phyloP scores from a whole-genome alignment of 2,329 filamentous ascomycete genomes.

The Cladophialophora immunda region DNA sequence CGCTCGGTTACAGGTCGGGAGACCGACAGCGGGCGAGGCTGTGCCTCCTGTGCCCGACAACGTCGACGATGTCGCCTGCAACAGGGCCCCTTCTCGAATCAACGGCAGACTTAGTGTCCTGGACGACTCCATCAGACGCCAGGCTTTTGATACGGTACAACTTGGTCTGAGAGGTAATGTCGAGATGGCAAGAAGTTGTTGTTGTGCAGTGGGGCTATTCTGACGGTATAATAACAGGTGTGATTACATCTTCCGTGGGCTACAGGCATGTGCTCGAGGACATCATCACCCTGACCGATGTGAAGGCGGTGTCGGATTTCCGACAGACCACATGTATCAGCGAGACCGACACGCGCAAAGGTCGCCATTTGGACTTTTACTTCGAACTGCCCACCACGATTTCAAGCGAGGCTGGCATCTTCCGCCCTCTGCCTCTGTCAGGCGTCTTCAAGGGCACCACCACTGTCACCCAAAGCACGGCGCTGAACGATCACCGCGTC shows the following conservation, averaged over 20 bases:
- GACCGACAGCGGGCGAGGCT: constrained; percentile 24
- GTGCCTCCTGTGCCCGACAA: constrained; percentile 11
- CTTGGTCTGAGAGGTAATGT: constrained; percentile 30
- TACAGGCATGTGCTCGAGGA: constrained; percentile 28
- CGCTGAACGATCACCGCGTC: constrained; percentile 26
- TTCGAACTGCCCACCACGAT: constrained; percentile 32
- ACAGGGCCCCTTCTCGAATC: constrained; percentile 16
- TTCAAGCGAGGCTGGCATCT: constrained; percentile 2
- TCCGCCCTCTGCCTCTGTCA: constrained; percentile 30
- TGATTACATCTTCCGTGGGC: constrained; percentile 33
- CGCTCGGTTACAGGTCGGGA: constrained; percentile 24
- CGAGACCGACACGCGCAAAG: constrained; percentile 12
- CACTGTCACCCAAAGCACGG: constrained; percentile 12
- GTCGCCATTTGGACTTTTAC: constrained; percentile 30
- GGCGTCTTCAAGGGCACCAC: constrained; percentile 24
- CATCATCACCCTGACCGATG: constrained; percentile 37
- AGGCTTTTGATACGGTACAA: constrained; percentile 33
- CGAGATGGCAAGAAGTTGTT: background rate
- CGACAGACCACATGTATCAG: background rate
- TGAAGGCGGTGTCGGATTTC: constrained; percentile 31
- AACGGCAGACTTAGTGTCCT: constrained; percentile 32
- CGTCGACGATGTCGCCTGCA: background rate
- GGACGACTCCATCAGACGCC: constrained; percentile 23
- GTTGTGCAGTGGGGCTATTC: background rate
- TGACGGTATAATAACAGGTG: constrained; percentile 20